A percentile compares a stretch with the other conserved stretches of the same genome.
These are phyloP conservation scores for Cystobasidium pallidum DNA, from an alignment of 1,284 basidiomycete species.

Conservation along the genomic window DNA sequence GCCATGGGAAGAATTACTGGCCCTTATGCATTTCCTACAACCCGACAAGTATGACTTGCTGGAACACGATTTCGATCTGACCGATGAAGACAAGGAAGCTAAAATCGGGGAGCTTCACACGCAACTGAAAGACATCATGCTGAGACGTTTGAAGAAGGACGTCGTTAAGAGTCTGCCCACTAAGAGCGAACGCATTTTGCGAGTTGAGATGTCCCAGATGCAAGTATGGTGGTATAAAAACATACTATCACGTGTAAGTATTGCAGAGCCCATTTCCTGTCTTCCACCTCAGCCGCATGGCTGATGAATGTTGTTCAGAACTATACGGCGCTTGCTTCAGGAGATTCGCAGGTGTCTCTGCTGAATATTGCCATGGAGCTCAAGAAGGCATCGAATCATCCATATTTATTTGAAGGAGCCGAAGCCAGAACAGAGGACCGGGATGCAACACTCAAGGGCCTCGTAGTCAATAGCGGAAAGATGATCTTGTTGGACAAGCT, in stretches of 20 bases:
- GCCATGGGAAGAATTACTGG: constrained; percentile 73
- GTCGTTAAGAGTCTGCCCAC: constrained; percentile 96
- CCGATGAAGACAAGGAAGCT: constrained; percentile 83
- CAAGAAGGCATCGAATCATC: constrained; percentile 97
- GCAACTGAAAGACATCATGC: constrained; percentile 93
- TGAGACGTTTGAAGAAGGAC: constrained; percentile 91
- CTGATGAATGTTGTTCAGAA: constrained; percentile 64
- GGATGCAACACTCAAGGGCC: constrained; percentile 68
- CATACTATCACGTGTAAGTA: constrained; percentile 83
- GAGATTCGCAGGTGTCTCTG: constrained; percentile 82
- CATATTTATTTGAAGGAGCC: constrained; percentile 95
- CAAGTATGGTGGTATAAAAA: constrained; percentile 99
- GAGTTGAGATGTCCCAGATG: constrained; percentile 96
- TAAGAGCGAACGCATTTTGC: constrained; percentile 96
- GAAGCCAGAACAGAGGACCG: constrained; percentile 73
- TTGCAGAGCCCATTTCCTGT: background rate
- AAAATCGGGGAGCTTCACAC: constrained; percentile 95
- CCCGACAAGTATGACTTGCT: constrained; percentile 93
- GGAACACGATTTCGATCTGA: constrained; percentile 87
- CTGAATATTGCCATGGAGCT: constrained; percentile 96
- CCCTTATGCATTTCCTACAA: constrained; percentile 98
- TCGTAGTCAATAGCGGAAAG: constrained; percentile 60
- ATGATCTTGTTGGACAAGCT: constrained; percentile 61
- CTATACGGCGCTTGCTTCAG: constrained; percentile 84
- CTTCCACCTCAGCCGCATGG: constrained; percentile 1